A percentile compares a stretch with the other conserved stretches of the same genome.
Conservation (phyloP, 306 rosid species). For the Begonia masoniana region DNA sequence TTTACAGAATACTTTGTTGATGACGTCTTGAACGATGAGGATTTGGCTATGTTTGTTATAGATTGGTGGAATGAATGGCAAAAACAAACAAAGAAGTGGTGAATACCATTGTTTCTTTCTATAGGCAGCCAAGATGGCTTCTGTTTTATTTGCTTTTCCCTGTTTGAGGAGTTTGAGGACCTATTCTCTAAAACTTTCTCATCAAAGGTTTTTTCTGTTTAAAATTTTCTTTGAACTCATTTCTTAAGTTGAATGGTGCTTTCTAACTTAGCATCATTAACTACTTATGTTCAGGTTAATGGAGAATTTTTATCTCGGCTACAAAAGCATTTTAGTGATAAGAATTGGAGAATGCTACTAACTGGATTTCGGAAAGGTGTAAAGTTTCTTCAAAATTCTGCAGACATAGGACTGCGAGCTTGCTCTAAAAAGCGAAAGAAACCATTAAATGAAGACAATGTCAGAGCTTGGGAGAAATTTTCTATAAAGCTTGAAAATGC, state of each 20-base stretch:
- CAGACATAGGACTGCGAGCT: constrained; percentile 19
- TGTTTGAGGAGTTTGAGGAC: constrained; percentile 46
- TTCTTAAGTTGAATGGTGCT: constrained; percentile 6
- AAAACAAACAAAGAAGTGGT: constrained; percentile 25
- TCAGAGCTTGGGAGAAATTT: constrained; percentile 61
- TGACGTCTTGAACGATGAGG: constrained; percentile 67
- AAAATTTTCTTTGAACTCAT: constrained; percentile 4
- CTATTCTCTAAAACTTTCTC: constrained; percentile 42
- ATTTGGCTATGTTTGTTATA: constrained; percentile 48
- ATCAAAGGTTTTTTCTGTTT: constrained; percentile 29
- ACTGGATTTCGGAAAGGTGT: constrained; percentile 31
- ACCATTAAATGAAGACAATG: constrained; percentile 33
- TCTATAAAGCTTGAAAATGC: constrained; percentile 37
- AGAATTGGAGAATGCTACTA: constrained; percentile 46
- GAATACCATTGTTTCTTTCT: constrained; percentile 44
- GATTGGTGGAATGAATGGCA: constrained; percentile 28
- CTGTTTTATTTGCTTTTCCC: constrained; percentile 45
- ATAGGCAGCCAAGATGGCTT: constrained; percentile 50
- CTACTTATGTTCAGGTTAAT: constrained; percentile 38
- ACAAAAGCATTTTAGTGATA: constrained; percentile 20
- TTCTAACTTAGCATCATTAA: constrained; percentile 6
- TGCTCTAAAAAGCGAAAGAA: constrained; percentile 54
- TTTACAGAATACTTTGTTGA: constrained; percentile 88
- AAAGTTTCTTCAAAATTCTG: constrained; percentile 17
- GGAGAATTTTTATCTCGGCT: constrained; percentile 12